Evolutionary conservation across 805 yeast species (phyloP).

Genomic region (Starmerella kuoi): DNA sequence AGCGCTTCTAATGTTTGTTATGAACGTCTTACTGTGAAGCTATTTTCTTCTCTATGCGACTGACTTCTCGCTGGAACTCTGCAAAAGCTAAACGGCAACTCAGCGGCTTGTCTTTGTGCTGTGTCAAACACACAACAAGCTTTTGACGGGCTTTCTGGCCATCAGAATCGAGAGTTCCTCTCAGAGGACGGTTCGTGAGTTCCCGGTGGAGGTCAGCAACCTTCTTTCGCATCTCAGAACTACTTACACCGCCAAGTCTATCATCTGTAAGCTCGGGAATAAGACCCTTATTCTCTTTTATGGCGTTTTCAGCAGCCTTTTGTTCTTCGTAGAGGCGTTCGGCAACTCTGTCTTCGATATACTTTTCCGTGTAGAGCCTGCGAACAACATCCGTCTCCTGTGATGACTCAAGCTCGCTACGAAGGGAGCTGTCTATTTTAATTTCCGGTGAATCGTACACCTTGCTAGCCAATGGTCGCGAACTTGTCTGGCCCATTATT

Average conservation of each 20-base stretch:
- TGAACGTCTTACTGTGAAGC: too few species aligned
- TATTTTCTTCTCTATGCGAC: conserved; percentile 11
- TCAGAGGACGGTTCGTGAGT: conserved; percentile 26
- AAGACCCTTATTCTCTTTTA: conserved; percentile 19
- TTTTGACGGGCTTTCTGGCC: conserved; percentile 23
- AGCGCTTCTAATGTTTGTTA: too few species aligned
- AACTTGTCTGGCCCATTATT: conserved; percentile 26
- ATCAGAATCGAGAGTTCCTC: conserved; percentile 25
- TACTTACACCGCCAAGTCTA: conserved; percentile 16
- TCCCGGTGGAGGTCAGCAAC: conserved; percentile 25
- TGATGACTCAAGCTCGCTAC: conserved; percentile 26
- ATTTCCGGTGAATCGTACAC: conserved; percentile 27
- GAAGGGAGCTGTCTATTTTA: conserved; percentile 26
- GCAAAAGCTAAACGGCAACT: conserved; percentile 27
- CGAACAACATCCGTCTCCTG: conserved; percentile 31
- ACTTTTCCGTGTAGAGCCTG: conserved; percentile 25
- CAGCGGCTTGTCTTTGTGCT: conserved; percentile 26
- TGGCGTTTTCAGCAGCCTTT: conserved; percentile 24
- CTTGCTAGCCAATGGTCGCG: conserved; percentile 21
- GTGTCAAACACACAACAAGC: conserved; percentile 26
- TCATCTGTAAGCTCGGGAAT: conserved; percentile 15
- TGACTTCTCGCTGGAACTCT: conserved; percentile 21
- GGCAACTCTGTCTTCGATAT: conserved; percentile 29
- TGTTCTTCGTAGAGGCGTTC: conserved; percentile 27
- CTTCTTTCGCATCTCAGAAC: conserved; percentile 21